Base-by-base conservation (phyloP, 2,329 filamentous ascomycete genomes). In the Ramularia collo-cygni region DNA sequence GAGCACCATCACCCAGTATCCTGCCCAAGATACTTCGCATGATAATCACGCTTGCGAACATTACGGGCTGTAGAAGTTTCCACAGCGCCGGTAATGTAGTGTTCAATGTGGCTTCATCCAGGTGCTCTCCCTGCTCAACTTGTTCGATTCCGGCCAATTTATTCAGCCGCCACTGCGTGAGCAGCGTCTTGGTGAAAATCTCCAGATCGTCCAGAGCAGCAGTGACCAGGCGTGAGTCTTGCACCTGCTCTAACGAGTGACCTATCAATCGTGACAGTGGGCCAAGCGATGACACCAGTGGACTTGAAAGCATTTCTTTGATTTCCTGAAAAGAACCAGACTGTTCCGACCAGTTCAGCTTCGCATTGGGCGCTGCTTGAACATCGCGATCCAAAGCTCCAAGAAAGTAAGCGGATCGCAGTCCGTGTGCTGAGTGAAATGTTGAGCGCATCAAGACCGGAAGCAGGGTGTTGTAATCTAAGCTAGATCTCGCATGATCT, bases 381-480 rank as follows among this genome's bases (percentile, higher is more conserved):
- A 87, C 69, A 52, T 93, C 85, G 10, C 74, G 64, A 48, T 83
- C 77, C 44, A 93, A 75, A 0, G 74, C 72, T 1, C 74, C 74
- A 3, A 95, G 68, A 48, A 94, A 90, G 48, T 84, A 80, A 1
- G 81, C 86, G 13, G 81, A 78, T 48, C 82, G 76, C 36, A 93
- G 79, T 1, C 87, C 87, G 55, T 89, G 82, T 0, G 70, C 71
- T 0, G 77, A 79, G 29, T 81, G 81, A 5, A 81, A 80, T 8
- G 85, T 75, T 1, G 82, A 76, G 38, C 77, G 76, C 24, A 85
- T 69, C 27, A 84, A 66, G 0, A 85, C 68, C 0, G 86, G 85
- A 8, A 95, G 68, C 14, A 95, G 66, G 4, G 48, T 36, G 50
- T 87, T 76, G 61, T 81, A 83, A 53, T 87, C 70, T 28, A 93